Conservation (phyloP, 83 land plant genomes). For the Picea abies region DNA sequence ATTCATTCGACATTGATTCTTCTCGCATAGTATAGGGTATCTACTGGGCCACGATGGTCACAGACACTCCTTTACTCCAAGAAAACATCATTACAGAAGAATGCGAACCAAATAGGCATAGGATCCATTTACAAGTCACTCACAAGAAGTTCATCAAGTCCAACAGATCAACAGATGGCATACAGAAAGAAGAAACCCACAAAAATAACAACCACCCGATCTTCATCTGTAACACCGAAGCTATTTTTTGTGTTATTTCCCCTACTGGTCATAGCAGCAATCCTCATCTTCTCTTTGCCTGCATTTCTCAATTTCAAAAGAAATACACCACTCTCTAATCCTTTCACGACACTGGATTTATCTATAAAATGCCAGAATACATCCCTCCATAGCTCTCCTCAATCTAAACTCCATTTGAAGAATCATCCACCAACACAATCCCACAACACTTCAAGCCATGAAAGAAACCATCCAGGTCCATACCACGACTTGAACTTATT, state of each 20-base stretch:
- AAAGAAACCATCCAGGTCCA: background rate
- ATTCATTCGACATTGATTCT: no score
- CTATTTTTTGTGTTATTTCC: background rate
- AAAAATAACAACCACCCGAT: background rate
- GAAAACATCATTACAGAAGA: no score
- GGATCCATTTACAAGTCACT: background rate
- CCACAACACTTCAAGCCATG: background rate
- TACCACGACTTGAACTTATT: slow-evolving; percentile 52
- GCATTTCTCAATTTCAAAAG: no score
- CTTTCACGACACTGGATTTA: background rate
- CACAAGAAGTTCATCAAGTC: background rate
- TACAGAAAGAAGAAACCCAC: background rate
- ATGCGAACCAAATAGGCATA: no score
- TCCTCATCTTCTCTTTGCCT: background rate
- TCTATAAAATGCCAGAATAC: background rate
- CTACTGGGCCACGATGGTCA: no score
- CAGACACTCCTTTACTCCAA: no score
- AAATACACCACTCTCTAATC: background rate
- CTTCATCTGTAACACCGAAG: background rate
- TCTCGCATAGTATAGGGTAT: no score
- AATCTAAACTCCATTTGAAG: background rate
- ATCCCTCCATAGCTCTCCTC: background rate
- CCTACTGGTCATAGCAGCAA: background rate
- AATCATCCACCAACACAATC: background rate
- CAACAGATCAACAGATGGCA: background rate